Percentiles rank a stretch among this genome's conserved stretches.
Evolutionary conservation across 495 filamentous ascomycete genomes (phyloP).

Genomic region (Mycothermus thermophilus): DNA sequence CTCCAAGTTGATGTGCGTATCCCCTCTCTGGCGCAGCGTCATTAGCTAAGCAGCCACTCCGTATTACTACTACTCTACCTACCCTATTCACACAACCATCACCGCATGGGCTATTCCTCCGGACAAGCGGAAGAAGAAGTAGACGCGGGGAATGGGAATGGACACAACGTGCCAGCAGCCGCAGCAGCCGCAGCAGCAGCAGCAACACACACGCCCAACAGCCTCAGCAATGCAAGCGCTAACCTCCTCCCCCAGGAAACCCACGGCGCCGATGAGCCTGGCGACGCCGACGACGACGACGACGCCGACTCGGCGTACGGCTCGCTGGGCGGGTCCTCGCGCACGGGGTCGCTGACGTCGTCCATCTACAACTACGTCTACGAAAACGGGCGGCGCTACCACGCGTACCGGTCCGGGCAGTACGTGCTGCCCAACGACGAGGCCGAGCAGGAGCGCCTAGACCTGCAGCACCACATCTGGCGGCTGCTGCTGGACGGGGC

Average conservation of each 20-base stretch:
- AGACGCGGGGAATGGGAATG: too few relatives aligned
- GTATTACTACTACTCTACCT: too few relatives aligned
- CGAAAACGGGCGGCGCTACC: constrained; percentile 23
- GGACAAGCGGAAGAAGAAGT: too few relatives aligned
- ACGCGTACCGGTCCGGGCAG: constrained; percentile 14
- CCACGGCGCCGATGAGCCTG: background rate
- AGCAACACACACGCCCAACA: too few relatives aligned
- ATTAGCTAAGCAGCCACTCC: too few relatives aligned
- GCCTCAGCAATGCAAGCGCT: background rate
- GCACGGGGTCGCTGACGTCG: constrained; percentile 14
- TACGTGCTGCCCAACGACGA: constrained; percentile 20
- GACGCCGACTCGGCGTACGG: constrained; percentile 14
- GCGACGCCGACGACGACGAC: constrained; percentile 1
- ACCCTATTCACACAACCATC: too few relatives aligned
- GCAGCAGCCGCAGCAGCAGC: too few relatives aligned
- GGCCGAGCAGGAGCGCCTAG: constrained; percentile 15
- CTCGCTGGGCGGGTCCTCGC: constrained; percentile 6
- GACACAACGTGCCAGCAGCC: too few relatives aligned
- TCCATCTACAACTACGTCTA: constrained; percentile 19
- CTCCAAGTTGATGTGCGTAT: background rate
- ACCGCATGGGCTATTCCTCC: too few relatives aligned
- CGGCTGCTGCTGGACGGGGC: constrained; percentile 6
- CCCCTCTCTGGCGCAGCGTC: too few relatives aligned
- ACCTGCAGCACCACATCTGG: constrained; percentile 16
- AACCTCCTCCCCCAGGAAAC: background rate